phyloP scores from a whole-genome alignment of 768 basidiomycete species.

The Podaxis sp. region DNA sequence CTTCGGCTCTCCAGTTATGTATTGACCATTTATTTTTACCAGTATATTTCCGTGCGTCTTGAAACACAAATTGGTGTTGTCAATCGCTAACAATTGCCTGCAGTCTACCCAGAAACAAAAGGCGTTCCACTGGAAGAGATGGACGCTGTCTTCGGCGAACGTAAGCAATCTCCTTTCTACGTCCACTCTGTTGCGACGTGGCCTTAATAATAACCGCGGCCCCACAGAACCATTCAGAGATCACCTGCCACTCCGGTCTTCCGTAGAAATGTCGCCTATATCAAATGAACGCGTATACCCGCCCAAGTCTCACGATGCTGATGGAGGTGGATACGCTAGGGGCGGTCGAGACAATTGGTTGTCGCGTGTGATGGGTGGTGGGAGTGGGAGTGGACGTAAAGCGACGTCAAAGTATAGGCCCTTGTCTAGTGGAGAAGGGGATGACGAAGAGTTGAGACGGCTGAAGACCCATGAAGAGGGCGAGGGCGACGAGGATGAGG shows the following conservation, averaged over 20 bases:
- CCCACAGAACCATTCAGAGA: conserved; percentile 8
- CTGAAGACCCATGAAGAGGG: not conserved
- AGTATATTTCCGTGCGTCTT: conserved; percentile 67
- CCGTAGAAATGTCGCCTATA: conserved; percentile 4
- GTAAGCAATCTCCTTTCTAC: conserved; percentile 23
- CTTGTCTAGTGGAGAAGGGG: not conserved
- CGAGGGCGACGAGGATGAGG: not conserved
- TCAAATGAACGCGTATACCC: not conserved
- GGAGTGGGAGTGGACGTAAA: not conserved
- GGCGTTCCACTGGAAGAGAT: conserved; percentile 82
- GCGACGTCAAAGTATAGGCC: not conserved
- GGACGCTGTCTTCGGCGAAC: conserved; percentile 82
- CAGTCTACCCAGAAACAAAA: conserved; percentile 80
- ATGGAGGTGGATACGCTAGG: not conserved
- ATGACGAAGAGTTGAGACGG: conserved; percentile 4
- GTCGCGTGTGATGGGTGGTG: not conserved
- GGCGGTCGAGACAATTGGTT: not conserved
- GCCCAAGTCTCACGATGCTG: not conserved
- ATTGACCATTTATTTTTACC: not conserved
- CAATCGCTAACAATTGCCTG: not conserved
- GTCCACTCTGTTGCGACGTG: not conserved
- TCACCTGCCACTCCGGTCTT: conserved; percentile 10
- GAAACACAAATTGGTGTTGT: not conserved
- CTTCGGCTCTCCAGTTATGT: not conserved
- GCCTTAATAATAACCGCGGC: not conserved